Percentiles rank a stretch among this genome's conserved stretches.
Conservation (phyloP, 169 alveolate species). For the Theileria parva region DNA sequence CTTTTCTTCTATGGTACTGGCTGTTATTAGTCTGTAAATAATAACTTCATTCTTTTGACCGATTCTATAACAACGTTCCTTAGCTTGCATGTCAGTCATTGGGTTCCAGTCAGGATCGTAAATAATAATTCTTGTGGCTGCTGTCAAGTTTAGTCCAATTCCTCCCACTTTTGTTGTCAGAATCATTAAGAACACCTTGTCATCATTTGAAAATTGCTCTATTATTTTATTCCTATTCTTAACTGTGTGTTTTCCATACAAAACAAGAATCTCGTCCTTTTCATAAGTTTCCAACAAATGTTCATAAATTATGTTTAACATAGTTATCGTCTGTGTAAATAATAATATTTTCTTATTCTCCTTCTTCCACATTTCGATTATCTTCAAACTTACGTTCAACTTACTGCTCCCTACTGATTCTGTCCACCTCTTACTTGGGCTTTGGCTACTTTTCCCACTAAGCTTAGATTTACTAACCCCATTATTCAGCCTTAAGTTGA, state of each 20-base stretch:
- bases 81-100: constrained; percentile 94
- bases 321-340: constrained; percentile 89
- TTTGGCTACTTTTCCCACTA: constrained; percentile 13
- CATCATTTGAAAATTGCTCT: constrained; percentile 82
- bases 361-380: constrained; percentile 71
- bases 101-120: constrained; percentile 99
- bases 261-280: constrained; percentile 79
- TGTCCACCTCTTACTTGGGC: not conserved
- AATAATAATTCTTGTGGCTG: constrained; percentile 93
- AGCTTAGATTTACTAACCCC: constrained; percentile 82
- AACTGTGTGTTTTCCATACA: constrained; percentile 94
- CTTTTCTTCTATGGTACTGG: constrained; percentile 96
- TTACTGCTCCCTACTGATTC: constrained; percentile 83
- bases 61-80: constrained; percentile 95
- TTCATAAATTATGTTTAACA: constrained; percentile 90
- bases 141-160: constrained; percentile 92
- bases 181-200: constrained; percentile 86
- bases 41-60: constrained; percentile 95
- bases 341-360: constrained; percentile 83
- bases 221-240: constrained; percentile 89
- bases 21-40: constrained; percentile 92
- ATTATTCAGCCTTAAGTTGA: not conserved
- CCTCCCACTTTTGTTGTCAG: constrained; percentile 97
- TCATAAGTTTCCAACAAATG: constrained; percentile 68
- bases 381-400: constrained; percentile 86